Conservation (phyloP, 208 protist genomes). For the Vickermania spadyakhi region DNA sequence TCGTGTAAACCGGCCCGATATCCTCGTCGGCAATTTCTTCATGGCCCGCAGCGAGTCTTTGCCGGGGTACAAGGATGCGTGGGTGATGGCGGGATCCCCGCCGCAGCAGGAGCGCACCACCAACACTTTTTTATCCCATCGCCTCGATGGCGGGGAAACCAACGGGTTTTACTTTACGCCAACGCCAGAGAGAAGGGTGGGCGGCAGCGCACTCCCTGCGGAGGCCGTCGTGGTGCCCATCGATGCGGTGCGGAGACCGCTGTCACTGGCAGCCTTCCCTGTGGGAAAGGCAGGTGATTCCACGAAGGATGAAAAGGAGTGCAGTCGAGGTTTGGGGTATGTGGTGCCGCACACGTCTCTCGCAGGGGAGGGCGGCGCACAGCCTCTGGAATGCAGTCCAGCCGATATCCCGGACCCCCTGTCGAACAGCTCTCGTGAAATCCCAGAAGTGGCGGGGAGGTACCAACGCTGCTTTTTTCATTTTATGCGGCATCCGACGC, state of each 20-base stretch:
- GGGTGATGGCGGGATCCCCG: conserved; percentile 49
- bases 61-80: conserved; percentile 54
- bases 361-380: not conserved
- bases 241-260: too few species aligned
- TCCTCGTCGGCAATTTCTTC: conserved; percentile 61
- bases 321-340: not conserved
- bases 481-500: conserved; percentile 9
- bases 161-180: conserved; percentile 74
- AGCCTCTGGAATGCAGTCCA: not conserved
- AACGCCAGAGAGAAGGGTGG: too few species aligned
- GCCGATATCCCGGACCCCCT: not conserved
- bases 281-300: conserved; percentile 1
- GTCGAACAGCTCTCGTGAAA: not conserved
- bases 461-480: conserved; percentile 71
- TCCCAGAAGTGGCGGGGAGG: conserved; percentile 51
- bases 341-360: not conserved
- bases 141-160: conserved; percentile 21
- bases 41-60: conserved; percentile 33
- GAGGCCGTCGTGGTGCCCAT: too few species aligned
- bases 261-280: not conserved
- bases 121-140: conserved; percentile 59
- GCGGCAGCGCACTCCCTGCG: too few species aligned
- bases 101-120: conserved; percentile 54
- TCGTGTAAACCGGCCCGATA: conserved; percentile 38
- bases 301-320: not conserved